Percentiles rank a stretch among this genome's conserved stretches.
phyloP scores from a whole-genome alignment of 2,329 filamentous ascomycete species.

The Aspergillus udagawae region DNA sequence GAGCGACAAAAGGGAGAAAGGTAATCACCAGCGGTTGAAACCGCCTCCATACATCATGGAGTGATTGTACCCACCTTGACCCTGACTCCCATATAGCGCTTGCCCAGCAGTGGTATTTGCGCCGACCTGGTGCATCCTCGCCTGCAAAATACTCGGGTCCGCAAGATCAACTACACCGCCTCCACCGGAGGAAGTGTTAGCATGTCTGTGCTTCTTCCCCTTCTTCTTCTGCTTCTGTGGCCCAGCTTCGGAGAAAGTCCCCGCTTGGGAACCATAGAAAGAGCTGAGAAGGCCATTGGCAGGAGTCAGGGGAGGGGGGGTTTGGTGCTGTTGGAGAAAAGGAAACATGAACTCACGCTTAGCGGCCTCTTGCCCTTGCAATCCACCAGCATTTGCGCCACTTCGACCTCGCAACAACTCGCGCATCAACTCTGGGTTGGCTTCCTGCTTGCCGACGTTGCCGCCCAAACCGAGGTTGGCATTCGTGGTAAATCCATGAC shows the following conservation, averaged over 20 bases:
- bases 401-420: constrained; percentile 72
- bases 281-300: constrained; percentile 85
- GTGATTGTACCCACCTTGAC: constrained; percentile 85
- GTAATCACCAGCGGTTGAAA: constrained; percentile 63
- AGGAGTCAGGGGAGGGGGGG: constrained; percentile 84
- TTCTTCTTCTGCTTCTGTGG: constrained; percentile 98
- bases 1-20: constrained; percentile 13
- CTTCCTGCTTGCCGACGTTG: constrained; percentile 65
- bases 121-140: constrained; percentile 88
- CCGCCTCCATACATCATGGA: constrained; percentile 74
- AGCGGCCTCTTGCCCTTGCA: constrained; percentile 75
- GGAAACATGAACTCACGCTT: constrained; percentile 99
- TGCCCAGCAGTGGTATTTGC: constrained; percentile 69
- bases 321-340: constrained; percentile 85
- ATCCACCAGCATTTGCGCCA: constrained; percentile 55
- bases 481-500: constrained; percentile 69
- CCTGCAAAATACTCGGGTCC: constrained; percentile 99
- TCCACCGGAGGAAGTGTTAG: constrained; percentile 99
- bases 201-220: constrained; percentile 99
- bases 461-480: constrained; percentile 61
- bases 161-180: constrained; percentile 99
- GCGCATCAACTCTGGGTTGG: constrained; percentile 70
- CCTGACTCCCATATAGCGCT: constrained; percentile 83
- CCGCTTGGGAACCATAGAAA: constrained; percentile 83
- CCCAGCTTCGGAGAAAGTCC: constrained; percentile 84